phyloP scores from a whole-genome alignment of 805 yeast genomes.

The Yarrowia keelungensis region DNA sequence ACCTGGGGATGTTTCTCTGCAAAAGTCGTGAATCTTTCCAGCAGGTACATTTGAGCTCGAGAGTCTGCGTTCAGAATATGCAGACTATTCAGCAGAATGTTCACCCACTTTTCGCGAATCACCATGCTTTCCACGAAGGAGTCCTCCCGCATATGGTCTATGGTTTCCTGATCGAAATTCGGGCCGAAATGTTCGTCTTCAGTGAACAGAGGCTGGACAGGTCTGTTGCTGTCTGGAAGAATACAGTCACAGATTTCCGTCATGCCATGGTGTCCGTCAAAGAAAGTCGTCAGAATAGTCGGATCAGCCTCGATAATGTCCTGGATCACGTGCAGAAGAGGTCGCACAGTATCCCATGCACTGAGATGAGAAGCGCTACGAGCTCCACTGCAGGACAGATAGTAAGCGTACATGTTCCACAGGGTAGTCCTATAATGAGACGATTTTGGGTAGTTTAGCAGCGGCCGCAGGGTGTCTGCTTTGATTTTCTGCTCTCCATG shows the following conservation, averaged over 20 bases:
- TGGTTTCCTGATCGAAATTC: background rate
- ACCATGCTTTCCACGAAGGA: conserved; percentile 7
- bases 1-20: conserved; percentile 9
- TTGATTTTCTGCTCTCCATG: background rate
- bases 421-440: background rate
- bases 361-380: background rate
- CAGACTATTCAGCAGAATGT: background rate
- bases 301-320: conserved; percentile 2
- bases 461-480: background rate
- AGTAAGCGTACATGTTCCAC: conserved; percentile 4
- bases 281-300: background rate
- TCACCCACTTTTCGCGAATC: conserved; percentile 4
- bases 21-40: background rate
- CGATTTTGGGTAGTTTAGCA: background rate
- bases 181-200: background rate
- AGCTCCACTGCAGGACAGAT: conserved; percentile 4
- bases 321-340: conserved; percentile 7
- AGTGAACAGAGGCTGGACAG: background rate
- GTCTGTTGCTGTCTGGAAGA: background rate
- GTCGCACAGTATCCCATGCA: conserved; percentile 9
- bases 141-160: background rate
- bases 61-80: background rate
- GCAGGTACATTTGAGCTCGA: background rate
- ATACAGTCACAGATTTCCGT: background rate
- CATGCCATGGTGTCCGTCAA: background rate